A percentile compares a stretch with the other conserved stretches of the same genome.
Evolutionary conservation across 2,329 filamentous ascomycete species (phyloP).

Genomic region (Penicillium polonicum): DNA sequence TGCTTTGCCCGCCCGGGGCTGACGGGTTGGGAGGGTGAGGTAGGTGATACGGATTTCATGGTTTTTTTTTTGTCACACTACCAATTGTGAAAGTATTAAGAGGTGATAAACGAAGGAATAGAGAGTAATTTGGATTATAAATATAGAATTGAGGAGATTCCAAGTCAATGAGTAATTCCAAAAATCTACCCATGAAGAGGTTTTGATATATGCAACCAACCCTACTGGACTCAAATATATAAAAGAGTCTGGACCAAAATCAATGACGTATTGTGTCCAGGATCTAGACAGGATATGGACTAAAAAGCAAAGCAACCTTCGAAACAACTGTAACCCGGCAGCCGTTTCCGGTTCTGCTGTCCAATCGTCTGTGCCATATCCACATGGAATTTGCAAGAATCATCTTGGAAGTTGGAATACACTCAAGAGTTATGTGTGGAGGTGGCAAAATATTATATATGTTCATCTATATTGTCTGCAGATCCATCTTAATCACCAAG

Average conservation of each 20-base stretch:
- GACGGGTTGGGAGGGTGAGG: not conserved
- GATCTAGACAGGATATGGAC: not conserved
- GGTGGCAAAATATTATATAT: not conserved
- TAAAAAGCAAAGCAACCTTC: not conserved
- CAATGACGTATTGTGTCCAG: conserved; percentile 2
- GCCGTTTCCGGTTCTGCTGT: conserved; percentile 3
- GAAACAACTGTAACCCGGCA: not conserved
- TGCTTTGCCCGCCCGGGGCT: conserved; percentile 15
- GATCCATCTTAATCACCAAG: too few species aligned
- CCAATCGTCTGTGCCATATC: not conserved
- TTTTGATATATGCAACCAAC: not conserved
- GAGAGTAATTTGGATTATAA: not conserved
- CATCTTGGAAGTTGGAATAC: not conserved
- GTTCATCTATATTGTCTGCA: not conserved
- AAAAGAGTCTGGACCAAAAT: conserved; percentile 6
- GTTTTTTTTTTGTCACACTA: not conserved
- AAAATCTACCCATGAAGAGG: not conserved
- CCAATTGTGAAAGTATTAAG: not conserved
- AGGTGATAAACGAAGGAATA: not conserved
- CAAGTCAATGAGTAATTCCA: not conserved
- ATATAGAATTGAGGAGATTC: not conserved
- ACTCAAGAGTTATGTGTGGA: not conserved
- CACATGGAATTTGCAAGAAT: not conserved
- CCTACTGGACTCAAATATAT: not conserved
- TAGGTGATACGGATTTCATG: conserved; percentile 2